Evolutionary conservation across 1,139 yeast species (phyloP), one percentile per base, ranked within the genome.

Genomic region (Nakaseomyces nivariensis): DNA sequence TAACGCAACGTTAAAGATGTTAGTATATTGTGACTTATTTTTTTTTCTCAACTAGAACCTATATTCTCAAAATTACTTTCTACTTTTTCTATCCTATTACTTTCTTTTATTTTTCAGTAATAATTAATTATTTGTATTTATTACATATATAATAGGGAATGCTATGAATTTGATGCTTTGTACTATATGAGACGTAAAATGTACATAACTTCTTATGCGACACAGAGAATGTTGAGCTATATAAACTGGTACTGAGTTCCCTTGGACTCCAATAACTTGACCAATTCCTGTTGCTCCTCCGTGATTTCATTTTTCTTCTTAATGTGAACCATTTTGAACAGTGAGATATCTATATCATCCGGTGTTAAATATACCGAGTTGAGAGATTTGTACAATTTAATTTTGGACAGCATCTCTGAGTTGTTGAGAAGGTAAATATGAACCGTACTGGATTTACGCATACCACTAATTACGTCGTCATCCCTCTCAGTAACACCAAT

Each of bases 311-410:
- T 34, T 22, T 40, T 10, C 5, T 13, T 10, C 17, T 29, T 43
- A n/a, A 43, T 31, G 37, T 62, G 61, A 45, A 68, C 60, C 48
- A 69, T 71, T 6, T 60, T 63, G 56, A 88, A 79, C 49, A 67
- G 75, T 10, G 73, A 67, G 5, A 68, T 58, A 0, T 75, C 67
- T 1, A 89, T 70, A 57, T 82, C 74, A 3, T 95, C 95, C 5
- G 75, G 68, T 1, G 86, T 75, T 51, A 92, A 67, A 37, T 86
- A 79, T 4, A 89, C 98, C 25, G 84, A 81, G 61, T 92, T 92
- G 31, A 75, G 71, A 54, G 73, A 72, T 67, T 71, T 85, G 54
- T 88, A 83, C 42, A 67, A 63, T n/a, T 82, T 70, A 0, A 81
- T 79, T 5, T 62, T 60, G 4, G 61, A 63, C 6, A 57, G 37